Evolutionary conservation across 495 filamentous ascomycete genomes (phyloP), one percentile per base, ranked within the genome.

Genomic region (Aspergillus hancockii): DNA sequence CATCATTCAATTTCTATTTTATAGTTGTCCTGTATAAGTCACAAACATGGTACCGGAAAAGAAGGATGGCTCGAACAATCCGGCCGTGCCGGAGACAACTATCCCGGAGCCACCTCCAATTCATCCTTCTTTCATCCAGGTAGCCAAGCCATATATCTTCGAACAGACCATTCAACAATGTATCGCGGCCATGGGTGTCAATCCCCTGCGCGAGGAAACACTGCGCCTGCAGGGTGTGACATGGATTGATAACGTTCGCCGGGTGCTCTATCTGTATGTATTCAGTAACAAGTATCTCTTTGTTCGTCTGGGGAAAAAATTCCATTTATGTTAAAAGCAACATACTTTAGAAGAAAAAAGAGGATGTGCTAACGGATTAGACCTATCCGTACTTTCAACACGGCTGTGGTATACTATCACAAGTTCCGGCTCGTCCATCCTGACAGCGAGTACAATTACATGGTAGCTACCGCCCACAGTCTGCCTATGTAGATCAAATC

Each of bases 331-430:
- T 21, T 21, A n/a, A 47, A 23, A 47, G 10, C 18, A 47, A 47
- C 18, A 19, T 3, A 23, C 18, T 22, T 21, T 22, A 47, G 8
- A 47, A 23, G 23, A 23, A 47, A 23, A 47, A 23, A 47, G 43
- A 23, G 51, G 21, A 23, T 31, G 9, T 23, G 19, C 53, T 55
- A 25, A 55, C 53, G 38, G 56, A n/a, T 30, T 55, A 89, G 87
- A 30, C 92, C 92, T 4, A 84, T 94, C 31, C 86, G 87, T 47
- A 96, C 92, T 5, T 96, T 88, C 68, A 86, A 90, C 63, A 94
- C 91, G 0, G 92, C 92, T 10, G 86, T 85, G 45, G 83, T 86
- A 13, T 94, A 94, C 64, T 96, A 92, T 72, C 92, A 96, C 74
- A 89, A 88, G 55, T 96, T 96, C 67, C 88, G 92, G 21, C 79